phyloP scores from a whole-genome alignment of 2,329 filamentous ascomycete species.

The Botrytis tulipae region DNA sequence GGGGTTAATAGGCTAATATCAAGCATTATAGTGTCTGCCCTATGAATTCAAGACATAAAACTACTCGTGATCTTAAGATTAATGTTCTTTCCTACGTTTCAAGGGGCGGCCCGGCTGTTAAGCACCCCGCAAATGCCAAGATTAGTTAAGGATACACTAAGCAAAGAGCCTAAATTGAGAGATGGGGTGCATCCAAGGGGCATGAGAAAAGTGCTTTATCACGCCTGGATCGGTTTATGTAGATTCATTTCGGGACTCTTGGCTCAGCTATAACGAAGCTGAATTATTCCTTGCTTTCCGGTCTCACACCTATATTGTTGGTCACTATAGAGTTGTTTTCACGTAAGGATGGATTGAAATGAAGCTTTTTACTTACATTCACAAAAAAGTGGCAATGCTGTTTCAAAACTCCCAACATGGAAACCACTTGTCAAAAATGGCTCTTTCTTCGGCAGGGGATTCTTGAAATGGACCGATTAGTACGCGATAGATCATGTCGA shows the following conservation, averaged over 20 bases:
- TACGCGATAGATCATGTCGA: not conserved
- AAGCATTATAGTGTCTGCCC: not conserved
- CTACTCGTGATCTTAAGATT: not conserved
- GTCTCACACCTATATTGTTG: too few relatives aligned
- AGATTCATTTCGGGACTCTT: not conserved
- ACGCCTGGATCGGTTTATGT: not conserved
- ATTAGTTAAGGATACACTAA: not conserved
- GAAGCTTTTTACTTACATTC: not conserved
- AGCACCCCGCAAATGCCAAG: slow-evolving; percentile 11
- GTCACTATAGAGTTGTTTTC: not conserved
- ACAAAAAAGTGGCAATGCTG: not conserved
- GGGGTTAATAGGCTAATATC: not conserved
- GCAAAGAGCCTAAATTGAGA: slow-evolving; percentile 10
- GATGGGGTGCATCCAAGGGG: not conserved
- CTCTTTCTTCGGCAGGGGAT: not conserved
- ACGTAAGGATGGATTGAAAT: not conserved
- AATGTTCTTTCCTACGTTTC: not conserved
- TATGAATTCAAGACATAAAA: not conserved
- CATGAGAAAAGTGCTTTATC: not conserved
- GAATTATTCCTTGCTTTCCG: not conserved
- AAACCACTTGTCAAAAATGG: not conserved
- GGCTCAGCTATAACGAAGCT: not conserved
- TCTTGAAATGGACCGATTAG: not conserved
- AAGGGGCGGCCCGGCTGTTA: not conserved
- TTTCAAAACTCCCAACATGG: not conserved